Base-by-base conservation (phyloP, 169 alveolate species). In the Cyclospora cayetanensis region DNA sequence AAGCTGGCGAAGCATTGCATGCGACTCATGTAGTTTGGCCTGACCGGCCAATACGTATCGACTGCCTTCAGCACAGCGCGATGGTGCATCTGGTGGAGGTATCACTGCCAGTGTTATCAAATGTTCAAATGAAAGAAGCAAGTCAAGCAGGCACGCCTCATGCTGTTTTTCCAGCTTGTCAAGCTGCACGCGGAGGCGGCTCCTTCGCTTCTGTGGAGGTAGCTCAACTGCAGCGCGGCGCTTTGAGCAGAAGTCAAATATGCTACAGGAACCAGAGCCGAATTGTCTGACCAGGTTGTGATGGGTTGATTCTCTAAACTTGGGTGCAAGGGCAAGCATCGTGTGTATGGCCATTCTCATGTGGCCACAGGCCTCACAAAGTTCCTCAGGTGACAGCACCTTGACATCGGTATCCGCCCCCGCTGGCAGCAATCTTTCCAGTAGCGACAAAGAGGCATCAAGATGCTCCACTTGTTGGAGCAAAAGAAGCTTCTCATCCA, bases 291-390 rank as follows among this genome's bases (percentile, higher is more conserved):
- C 55, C 72, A 80, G 29, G 50, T 74, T 70, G 76, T 80, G 89
- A 15, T 74, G 27, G 11, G 72, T 50, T 2, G 89, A 70, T 53
- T 80, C 89, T 34, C 89, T 53, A 15, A 80, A 80, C 76, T 80
- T 80, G 5, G 89, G 89, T 9, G 89, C 89, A 9, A 80, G 74
- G 74, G 89, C 89, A 2, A 80, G 89, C 89, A 80, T 80, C 52
- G 89, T 80, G 74, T 50, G 89, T 29, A 80, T 63, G 50, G 89
- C 74, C 89, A 80, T 80, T 50, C 52, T 80, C 89, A 80, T 4
- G 89, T 80, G 89, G 27, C 89, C 34, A 74, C 89, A 80, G n/a
- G 89, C 89, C 25, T 80, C 89, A 74, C 89, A 80, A 35, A 80
- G 65, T 27, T 50, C 72, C 50, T 80, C 89, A 31, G 89, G 89